These are phyloP conservation scores for Amphicarpaea edgeworthii DNA, from an alignment of 306 rosid genomes.

Conservation along the genomic window DNA sequence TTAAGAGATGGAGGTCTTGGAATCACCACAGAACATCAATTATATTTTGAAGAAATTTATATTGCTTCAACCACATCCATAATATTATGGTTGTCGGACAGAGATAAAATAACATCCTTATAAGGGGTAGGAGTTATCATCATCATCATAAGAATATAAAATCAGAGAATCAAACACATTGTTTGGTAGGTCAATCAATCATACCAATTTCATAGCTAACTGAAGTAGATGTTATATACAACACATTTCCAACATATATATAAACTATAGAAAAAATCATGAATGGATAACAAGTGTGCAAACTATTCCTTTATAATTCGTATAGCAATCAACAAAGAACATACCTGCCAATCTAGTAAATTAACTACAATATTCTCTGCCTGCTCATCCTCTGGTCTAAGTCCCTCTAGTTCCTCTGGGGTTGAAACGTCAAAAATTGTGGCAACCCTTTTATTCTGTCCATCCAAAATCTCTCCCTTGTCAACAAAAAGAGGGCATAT, in stretches of 20 bases:
- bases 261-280: background rate
- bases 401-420: conserved; percentile 69
- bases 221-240: background rate
- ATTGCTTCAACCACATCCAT: conserved; percentile 17
- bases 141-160: background rate
- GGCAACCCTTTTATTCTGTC: conserved; percentile 64
- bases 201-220: conserved; percentile 31
- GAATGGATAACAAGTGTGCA: conserved; percentile 17
- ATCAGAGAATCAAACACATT: conserved; percentile 19
- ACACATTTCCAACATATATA: conserved; percentile 4
- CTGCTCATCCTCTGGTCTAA: conserved; percentile 59
- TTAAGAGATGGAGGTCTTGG: background rate
- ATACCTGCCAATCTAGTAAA: conserved; percentile 96
- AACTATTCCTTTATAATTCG: background rate
- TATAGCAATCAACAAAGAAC: conserved; percentile 26
- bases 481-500: conserved; percentile 68
- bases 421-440: conserved; percentile 65
- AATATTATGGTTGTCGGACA: background rate
- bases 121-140: background rate
- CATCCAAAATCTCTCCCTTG: conserved; percentile 72
- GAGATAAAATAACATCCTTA: conserved; percentile 25
- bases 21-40: background rate
- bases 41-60: conserved; percentile 1
- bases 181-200: background rate
- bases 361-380: conserved; percentile 73